phyloP scores from a whole-genome alignment of 257 asterid genomes.

The Scutellaria baicalensis region DNA sequence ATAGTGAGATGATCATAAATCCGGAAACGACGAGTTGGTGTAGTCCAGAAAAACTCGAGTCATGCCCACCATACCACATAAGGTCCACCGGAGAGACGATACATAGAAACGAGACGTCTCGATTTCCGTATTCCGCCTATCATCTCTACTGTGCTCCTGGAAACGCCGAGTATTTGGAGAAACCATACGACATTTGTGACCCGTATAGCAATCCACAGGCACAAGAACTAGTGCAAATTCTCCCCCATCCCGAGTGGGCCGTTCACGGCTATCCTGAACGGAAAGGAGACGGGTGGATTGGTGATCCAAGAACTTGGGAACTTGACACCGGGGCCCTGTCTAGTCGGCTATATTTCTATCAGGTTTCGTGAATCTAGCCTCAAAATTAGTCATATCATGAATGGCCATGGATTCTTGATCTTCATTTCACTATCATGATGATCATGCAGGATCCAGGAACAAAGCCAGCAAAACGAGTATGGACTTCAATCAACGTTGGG shows the following conservation, averaged over 20 bases:
- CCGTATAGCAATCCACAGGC: conserved; percentile 94
- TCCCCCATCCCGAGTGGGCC: conserved; percentile 90
- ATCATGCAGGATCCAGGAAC: conserved; percentile 76
- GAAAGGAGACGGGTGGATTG: conserved; percentile 83
- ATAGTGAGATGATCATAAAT: conserved; percentile 83
- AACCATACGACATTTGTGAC: conserved; percentile 75
- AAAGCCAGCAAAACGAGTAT: conserved; percentile 57
- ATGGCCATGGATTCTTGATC: no score
- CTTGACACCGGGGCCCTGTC: conserved; percentile 69
- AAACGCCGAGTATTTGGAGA: conserved; percentile 50
- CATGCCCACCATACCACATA: conserved; percentile 79
- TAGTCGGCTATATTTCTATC: conserved; percentile 70
- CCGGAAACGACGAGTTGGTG: conserved; percentile 83
- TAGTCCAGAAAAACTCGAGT: conserved; percentile 51
- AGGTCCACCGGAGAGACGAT: conserved; percentile 49
- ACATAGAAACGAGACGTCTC: conserved; percentile 53
- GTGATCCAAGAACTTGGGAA: conserved; percentile 74
- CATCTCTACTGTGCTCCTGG: conserved; percentile 92
- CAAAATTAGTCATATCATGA: neutral
- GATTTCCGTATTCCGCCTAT: conserved; percentile 73
- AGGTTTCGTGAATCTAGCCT: conserved; percentile 31
- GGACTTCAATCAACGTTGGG: conserved; percentile 80
- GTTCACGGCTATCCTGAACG: conserved; percentile 68
- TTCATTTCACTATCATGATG: neutral
- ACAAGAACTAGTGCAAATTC: conserved; percentile 75